phyloP scores from a whole-genome alignment of 164 flowering plant species.

The Stephania yunnanensis region DNA sequence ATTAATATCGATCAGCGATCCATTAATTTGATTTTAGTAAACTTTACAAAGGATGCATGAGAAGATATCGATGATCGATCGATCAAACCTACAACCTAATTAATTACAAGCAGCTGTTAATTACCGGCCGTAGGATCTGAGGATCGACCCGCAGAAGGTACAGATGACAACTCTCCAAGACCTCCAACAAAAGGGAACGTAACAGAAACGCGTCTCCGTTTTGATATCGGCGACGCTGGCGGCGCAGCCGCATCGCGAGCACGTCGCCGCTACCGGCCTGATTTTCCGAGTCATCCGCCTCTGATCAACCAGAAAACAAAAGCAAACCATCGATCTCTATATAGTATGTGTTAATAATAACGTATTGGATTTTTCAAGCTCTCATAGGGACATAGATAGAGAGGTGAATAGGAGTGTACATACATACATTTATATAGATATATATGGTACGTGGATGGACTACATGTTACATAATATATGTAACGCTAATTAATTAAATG shows the following conservation, averaged over 20 bases:
- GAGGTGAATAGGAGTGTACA: too few relatives aligned
- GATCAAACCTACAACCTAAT: not conserved
- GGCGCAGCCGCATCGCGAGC: conserved; percentile 75
- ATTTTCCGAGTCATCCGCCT: conserved; percentile 36
- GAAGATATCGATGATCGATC: too few relatives aligned
- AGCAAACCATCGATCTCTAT: conserved; percentile 50
- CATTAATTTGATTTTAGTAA: too few relatives aligned
- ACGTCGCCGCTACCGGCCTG: conserved; percentile 76
- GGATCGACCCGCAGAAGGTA: conserved; percentile 69
- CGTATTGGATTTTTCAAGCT: too few relatives aligned
- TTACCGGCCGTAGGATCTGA: conserved; percentile 42
- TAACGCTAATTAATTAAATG: too few relatives aligned
- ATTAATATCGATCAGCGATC: too few relatives aligned
- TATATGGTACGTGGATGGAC: too few relatives aligned
- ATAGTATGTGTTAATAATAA: too few relatives aligned
- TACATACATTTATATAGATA: too few relatives aligned
- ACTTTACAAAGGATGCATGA: too few relatives aligned
- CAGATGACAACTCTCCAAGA: conserved; percentile 74
- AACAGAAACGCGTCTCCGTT: conserved; percentile 62
- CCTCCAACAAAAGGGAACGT: conserved; percentile 65
- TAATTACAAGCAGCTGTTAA: not conserved
- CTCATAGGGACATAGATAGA: too few relatives aligned
- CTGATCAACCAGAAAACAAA: conserved; percentile 83
- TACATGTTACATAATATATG: too few relatives aligned
- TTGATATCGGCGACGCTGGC: conserved; percentile 84